Percentiles rank a stretch among this genome's conserved stretches.
These are phyloP conservation scores for Paracamarosporium sp. DNA, from an alignment of 2,329 filamentous ascomycete genomes.

Conservation along the genomic window DNA sequence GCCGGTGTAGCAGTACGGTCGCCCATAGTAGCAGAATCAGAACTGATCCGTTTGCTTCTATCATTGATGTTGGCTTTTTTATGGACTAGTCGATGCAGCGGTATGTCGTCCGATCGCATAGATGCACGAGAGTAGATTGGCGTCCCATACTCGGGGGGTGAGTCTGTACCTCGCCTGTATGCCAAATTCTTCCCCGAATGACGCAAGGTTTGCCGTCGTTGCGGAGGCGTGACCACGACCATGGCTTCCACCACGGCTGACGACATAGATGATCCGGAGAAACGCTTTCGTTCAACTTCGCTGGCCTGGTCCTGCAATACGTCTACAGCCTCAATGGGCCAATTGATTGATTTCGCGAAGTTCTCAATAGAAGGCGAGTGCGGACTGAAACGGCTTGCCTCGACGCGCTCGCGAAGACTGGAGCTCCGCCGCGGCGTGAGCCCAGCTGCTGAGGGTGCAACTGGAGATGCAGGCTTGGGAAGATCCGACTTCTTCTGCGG, in stretches of 20 bases:
- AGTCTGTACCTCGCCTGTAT: constrained; percentile 51
- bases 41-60: constrained; percentile 41
- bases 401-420: constrained; percentile 40
- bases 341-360: constrained; percentile 58
- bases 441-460: constrained; percentile 27
- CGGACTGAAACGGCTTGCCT: constrained; percentile 41
- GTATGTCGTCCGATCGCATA: constrained; percentile 49
- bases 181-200: constrained; percentile 62
- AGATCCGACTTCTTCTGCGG: constrained; percentile 21
- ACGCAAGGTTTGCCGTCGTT: constrained; percentile 54
- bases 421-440: constrained; percentile 29
- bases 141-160: constrained; percentile 48
- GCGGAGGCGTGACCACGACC: constrained; percentile 59
- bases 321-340: constrained; percentile 50
- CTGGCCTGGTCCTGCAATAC: constrained; percentile 28
- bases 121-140: constrained; percentile 54
- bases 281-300: constrained; percentile 48
- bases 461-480: constrained; percentile 22
- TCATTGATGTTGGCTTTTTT: constrained; percentile 59
- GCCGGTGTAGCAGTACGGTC: constrained; percentile 36
- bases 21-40: constrained; percentile 32
- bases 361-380: constrained; percentile 53
- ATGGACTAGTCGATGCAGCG: constrained; percentile 58
- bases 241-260: constrained; percentile 63
- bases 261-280: constrained; percentile 59